Evolutionary conservation across 768 basidiomycete genomes (phyloP).

Genomic region (Termitomyces sp.): DNA sequence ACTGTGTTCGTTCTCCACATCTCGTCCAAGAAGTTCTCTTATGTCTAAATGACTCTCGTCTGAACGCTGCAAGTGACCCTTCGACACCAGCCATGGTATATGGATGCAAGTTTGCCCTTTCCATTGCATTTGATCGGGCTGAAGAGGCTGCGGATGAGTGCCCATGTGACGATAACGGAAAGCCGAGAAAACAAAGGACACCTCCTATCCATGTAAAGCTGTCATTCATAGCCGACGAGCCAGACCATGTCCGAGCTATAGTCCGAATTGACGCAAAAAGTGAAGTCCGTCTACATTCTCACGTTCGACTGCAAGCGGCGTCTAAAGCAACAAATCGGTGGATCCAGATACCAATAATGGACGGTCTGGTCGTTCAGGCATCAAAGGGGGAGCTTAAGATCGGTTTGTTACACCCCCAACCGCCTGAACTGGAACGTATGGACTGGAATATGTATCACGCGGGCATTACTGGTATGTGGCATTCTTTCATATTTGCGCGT

Average conservation of each 20-base stretch:
- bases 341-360: slow-evolving; percentile 41
- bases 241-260: slow-evolving; percentile 39
- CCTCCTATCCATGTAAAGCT: slow-evolving; percentile 39
- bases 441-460: slow-evolving; percentile 64
- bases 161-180: slow-evolving; percentile 60
- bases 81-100: slow-evolving; percentile 29
- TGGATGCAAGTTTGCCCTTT: slow-evolving; percentile 49
- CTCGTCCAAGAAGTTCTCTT: slow-evolving; percentile 57
- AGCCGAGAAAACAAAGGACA: slow-evolving; percentile 38
- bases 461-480: slow-evolving; percentile 47
- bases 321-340: slow-evolving; percentile 49
- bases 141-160: slow-evolving; percentile 66
- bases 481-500: not conserved
- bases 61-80: slow-evolving; percentile 14
- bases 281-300: slow-evolving; percentile 54
- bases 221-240: slow-evolving; percentile 27
- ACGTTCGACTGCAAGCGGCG: slow-evolving; percentile 56
- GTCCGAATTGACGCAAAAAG: slow-evolving; percentile 50
- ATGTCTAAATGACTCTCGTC: slow-evolving; percentile 48
- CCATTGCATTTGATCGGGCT: slow-evolving; percentile 55
- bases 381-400: slow-evolving; percentile 49
- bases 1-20: slow-evolving; percentile 45
- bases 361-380: slow-evolving; percentile 55
- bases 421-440: slow-evolving; percentile 54
- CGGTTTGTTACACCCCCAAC: slow-evolving; percentile 49